A percentile compares a stretch with the other conserved stretches of the same genome.
phyloP scores from a whole-genome alignment of 495 filamentous ascomycete species.

The Massariosphaeria phaeospora region DNA sequence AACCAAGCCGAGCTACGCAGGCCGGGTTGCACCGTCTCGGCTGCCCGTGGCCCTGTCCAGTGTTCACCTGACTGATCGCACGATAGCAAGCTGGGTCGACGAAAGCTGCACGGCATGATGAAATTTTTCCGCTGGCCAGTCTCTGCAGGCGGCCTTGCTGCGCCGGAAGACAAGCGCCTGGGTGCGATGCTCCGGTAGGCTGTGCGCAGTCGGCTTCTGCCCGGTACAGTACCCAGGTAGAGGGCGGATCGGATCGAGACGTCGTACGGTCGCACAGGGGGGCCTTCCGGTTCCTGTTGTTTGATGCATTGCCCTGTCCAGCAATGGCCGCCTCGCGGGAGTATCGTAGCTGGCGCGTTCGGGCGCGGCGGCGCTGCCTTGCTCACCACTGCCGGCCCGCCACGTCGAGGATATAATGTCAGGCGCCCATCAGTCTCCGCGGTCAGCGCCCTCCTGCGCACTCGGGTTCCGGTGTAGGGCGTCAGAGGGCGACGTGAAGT shows the following conservation, averaged over 20 bases:
- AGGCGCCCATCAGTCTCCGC: background rate
- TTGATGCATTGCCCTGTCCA: background rate
- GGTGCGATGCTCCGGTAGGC: background rate
- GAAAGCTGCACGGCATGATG: background rate
- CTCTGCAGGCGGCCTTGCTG: constrained; percentile 2
- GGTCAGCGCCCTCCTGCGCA: background rate
- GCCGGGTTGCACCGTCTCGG: too few relatives aligned
- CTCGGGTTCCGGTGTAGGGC: background rate
- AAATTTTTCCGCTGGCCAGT: background rate
- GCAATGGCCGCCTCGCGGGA: background rate
- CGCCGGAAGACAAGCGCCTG: background rate
- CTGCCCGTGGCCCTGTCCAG: background rate
- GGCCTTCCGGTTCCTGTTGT: too few relatives aligned
- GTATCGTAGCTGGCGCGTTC: background rate
- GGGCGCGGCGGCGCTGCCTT: too few relatives aligned
- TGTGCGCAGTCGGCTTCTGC: too few relatives aligned
- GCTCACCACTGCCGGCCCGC: constrained; percentile 12
- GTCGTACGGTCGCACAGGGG: background rate
- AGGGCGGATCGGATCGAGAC: constrained; percentile 9
- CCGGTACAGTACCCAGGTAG: too few relatives aligned
- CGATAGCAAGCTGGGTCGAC: background rate
- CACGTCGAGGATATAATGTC: constrained; percentile 12
- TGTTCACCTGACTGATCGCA: background rate
- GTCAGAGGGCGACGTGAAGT: background rate
- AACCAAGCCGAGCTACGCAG: too few relatives aligned